These are phyloP conservation scores for Populus hybrid DNA, from an alignment of 441 rosid species.

Conservation along the genomic window DNA sequence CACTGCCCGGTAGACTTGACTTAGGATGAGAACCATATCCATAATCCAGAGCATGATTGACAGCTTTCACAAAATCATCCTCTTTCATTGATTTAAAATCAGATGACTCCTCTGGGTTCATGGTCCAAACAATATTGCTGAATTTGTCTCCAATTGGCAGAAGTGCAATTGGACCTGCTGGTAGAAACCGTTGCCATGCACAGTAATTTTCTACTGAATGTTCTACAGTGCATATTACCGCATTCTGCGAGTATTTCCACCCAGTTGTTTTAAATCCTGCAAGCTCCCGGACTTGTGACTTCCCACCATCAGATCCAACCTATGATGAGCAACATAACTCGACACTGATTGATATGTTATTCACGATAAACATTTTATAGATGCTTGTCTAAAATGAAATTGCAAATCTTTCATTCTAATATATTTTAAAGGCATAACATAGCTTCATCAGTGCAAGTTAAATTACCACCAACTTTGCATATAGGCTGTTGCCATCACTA, in stretches of 20 bases:
- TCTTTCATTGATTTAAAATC: slow-evolving; percentile 66
- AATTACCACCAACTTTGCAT: slow-evolving; percentile 84
- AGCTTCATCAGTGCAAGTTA: slow-evolving; percentile 18
- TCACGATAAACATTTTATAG: not conserved
- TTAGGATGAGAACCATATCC: slow-evolving; percentile 86
- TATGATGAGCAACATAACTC: slow-evolving; percentile 27
- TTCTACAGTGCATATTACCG: slow-evolving; percentile 88
- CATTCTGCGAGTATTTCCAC: slow-evolving; percentile 91
- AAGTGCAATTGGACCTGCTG: slow-evolving; percentile 87
- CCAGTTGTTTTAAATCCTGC: slow-evolving; percentile 79
- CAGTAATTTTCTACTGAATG: slow-evolving; percentile 62
- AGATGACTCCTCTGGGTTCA: slow-evolving; percentile 72
- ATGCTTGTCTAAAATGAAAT: not conserved
- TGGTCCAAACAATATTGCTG: slow-evolving; percentile 96
- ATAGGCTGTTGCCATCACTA: slow-evolving; percentile 65
- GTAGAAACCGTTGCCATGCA: slow-evolving; percentile 96
- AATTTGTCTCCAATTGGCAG: slow-evolving; percentile 80
- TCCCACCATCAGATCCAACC: slow-evolving; percentile 97
- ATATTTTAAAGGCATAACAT: not conserved
- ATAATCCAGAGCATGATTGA: slow-evolving; percentile 75
- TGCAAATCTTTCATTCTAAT: slow-evolving; percentile 1
- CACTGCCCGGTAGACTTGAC: slow-evolving; percentile 36
- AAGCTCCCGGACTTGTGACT: slow-evolving; percentile 80
- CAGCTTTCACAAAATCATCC: slow-evolving; percentile 66
- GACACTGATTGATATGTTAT: not conserved